Conservation (phyloP, 805 yeast genomes). For the Wickerhamiella domercqiae region DNA sequence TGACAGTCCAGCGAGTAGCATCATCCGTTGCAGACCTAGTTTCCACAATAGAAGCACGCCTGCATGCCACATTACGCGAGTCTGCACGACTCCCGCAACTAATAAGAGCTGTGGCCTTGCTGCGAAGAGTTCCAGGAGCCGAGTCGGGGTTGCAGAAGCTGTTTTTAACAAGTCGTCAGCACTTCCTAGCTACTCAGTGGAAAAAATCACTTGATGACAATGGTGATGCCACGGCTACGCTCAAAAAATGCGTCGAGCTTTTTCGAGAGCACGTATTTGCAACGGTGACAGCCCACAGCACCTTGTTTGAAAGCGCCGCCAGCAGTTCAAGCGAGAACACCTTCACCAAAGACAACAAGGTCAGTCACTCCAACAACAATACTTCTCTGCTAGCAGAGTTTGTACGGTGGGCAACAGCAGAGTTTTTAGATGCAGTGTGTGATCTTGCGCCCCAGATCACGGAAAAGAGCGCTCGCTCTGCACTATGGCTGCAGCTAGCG, state of each 20-base stretch:
- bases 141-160: conserved; percentile 14
- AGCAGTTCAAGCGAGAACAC: too few relatives aligned
- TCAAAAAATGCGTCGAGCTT: conserved; percentile 69
- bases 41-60: conserved; percentile 50
- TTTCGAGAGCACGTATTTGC: conserved; percentile 72
- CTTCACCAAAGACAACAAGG: too few relatives aligned
- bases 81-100: conserved; percentile 66
- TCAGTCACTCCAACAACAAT: too few relatives aligned
- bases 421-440: conserved; percentile 15
- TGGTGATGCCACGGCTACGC: conserved; percentile 34
- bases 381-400: conserved; percentile 17
- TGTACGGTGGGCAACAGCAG: conserved; percentile 16
- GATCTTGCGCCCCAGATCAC: conserved; percentile 19
- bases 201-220: conserved; percentile 19
- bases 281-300: conserved; percentile 48
- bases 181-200: conserved; percentile 13
- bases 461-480: conserved; percentile 17
- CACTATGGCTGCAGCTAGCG: conserved; percentile 58
- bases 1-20: conserved; percentile 37
- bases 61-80: conserved; percentile 55
- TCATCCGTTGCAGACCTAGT: conserved; percentile 35
- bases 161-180: conserved; percentile 25
- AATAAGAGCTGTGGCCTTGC: conserved; percentile 61
- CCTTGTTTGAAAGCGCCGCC: conserved; percentile 39
- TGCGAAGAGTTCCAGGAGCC: conserved; percentile 37